A percentile compares a stretch with the other conserved stretches of the same genome.
phyloP scores from a whole-genome alignment of 352 stramenopile genomes.

The Pythium insidiosum region DNA sequence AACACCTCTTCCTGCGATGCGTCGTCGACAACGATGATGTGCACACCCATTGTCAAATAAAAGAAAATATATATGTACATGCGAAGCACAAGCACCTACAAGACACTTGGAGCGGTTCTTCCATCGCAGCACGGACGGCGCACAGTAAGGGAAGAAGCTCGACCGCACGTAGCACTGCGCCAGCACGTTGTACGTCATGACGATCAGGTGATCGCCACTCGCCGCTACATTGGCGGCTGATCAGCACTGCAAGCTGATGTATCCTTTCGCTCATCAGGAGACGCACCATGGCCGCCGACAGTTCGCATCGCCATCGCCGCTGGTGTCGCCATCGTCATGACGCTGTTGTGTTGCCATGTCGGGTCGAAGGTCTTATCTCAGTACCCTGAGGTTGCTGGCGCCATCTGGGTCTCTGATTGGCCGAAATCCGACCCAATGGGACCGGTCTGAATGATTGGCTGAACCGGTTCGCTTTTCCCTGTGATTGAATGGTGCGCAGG shows the following conservation, averaged over 20 bases:
- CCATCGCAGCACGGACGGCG: constrained; percentile 45
- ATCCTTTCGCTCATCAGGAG: too few relatives aligned
- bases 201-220: constrained; percentile 21
- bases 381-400: too few relatives aligned
- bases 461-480: constrained; percentile 26
- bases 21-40: too few relatives aligned
- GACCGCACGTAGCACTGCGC: constrained; percentile 78
- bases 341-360: too few relatives aligned
- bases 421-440: constrained; percentile 2
- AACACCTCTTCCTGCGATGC: constrained; percentile 48
- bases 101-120: constrained; percentile 63
- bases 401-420: constrained; percentile 17
- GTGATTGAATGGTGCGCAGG: constrained; percentile 64
- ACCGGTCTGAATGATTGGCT: constrained; percentile 9
- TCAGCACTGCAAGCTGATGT: neutral
- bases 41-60: too few relatives aligned
- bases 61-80: too few relatives aligned
- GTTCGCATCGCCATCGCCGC: constrained; percentile 9
- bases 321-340: too few relatives aligned
- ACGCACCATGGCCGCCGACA: constrained; percentile 11
- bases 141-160: constrained; percentile 77
- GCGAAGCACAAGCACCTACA: constrained; percentile 15
- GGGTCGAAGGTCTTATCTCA: too few relatives aligned
- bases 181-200: constrained; percentile 88
- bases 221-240: too few relatives aligned